Conservation (phyloP, 83 land plant species). For the Diphasiastrum complanatum region DNA sequence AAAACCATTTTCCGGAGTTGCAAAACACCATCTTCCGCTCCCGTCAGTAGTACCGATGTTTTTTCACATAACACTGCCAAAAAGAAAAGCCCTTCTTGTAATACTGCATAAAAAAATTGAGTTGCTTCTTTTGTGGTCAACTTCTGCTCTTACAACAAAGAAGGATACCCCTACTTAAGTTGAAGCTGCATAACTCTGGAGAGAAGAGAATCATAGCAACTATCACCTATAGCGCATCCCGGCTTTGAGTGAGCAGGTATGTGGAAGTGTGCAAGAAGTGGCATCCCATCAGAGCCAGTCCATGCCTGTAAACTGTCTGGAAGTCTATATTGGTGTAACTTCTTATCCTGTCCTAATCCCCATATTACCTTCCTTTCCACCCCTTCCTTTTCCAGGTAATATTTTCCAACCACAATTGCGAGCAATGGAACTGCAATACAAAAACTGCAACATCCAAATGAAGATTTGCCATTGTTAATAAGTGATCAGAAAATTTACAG, state of each 20-base stretch:
- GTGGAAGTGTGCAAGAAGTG: slow-evolving; percentile 28
- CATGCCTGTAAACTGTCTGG: slow-evolving; percentile 28
- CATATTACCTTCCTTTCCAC: slow-evolving; percentile 31
- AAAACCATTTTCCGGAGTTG: slow-evolving; percentile 22
- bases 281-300: slow-evolving; percentile 32
- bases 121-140: no score
- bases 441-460: slow-evolving; percentile 12
- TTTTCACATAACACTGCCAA: slow-evolving; percentile 23
- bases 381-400: slow-evolving; percentile 29
- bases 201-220: not conserved
- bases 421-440: slow-evolving; percentile 21
- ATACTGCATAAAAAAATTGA: no score
- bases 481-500: not conserved
- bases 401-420: slow-evolving; percentile 25
- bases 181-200: no score
- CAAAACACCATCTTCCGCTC: slow-evolving; percentile 31
- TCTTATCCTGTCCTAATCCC: slow-evolving; percentile 30
- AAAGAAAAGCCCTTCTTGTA: not conserved
- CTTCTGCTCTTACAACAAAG: no score
- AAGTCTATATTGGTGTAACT: slow-evolving; percentile 30
- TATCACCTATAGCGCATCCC: slow-evolving; percentile 24
- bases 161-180: no score
- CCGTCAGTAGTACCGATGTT: slow-evolving; percentile 18
- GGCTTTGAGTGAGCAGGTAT: slow-evolving; percentile 26
- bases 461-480: not conserved